Evolutionary conservation across 805 yeast genomes (phyloP), one percentile per base, ranked within the genome.

Genomic region (Maudiozyma bulderi): DNA sequence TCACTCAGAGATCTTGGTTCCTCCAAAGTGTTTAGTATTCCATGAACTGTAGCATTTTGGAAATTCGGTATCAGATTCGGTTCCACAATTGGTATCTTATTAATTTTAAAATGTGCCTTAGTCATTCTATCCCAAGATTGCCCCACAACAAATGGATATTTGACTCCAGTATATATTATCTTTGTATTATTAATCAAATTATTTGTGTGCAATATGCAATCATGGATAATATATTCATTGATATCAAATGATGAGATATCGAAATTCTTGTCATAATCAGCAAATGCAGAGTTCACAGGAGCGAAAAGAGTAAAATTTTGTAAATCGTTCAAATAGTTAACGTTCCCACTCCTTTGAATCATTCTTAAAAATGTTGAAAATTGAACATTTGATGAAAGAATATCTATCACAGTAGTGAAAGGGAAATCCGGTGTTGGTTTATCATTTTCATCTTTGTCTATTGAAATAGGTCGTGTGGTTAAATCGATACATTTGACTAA

Each of bases 231-330:
- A 48, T 61, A 62, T 34, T 63, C 53, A 15, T 59, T 55, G n/a
- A 63, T 46, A 46, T 56, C 57, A 49, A 60, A 57, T 2, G 50
- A 42, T 6, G 43, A 11, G n/a, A 31, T 40, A 13, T 40, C 30
- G 26, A 30, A 30, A 2, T 9, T 26, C 13, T 52, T 51, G 32
- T 57, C 48, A n/a, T 52, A 51, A 37, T 57, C 47, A 5, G 69
- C 71, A 62, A 84, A 86, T 0, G 95, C 95, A 54, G 82, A 80
- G 60, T 87, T 87, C 10, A 83, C 74, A 0, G 95, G 95, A 1
- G 95, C 95, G 40, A 84, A 61, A n/a, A 87, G 65, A 0, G 95
- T 86, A 50, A 82, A 77, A 60, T 85, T 82, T 28, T 69, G 67
- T 51, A 83, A 61, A 20, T 67, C 67, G 58, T 85, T 86, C 33